These are phyloP conservation scores for Zygotorulaspora mrakii DNA, from an alignment of 1,139 yeast species.

Conservation along the genomic window DNA sequence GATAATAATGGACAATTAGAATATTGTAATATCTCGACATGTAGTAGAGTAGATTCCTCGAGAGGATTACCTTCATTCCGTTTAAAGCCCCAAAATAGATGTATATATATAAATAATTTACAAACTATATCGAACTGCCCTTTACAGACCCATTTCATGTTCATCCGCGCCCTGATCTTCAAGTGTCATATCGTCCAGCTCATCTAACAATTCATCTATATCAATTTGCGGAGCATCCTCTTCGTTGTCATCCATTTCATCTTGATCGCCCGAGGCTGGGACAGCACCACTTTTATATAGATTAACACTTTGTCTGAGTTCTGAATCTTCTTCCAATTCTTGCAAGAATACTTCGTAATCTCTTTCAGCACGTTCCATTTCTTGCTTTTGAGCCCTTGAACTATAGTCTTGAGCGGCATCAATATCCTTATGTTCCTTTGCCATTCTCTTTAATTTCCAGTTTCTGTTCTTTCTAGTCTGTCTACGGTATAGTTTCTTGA, in stretches of 20 bases:
- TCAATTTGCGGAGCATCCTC: slow-evolving; percentile 75
- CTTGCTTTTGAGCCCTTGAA: slow-evolving; percentile 78
- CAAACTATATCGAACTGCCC: background rate
- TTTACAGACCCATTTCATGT: slow-evolving; percentile 1
- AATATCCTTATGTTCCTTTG: slow-evolving; percentile 84
- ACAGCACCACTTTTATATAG: slow-evolving; percentile 64
- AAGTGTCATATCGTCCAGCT: slow-evolving; percentile 85
- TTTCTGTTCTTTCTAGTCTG: slow-evolving; percentile 71
- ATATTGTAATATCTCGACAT: too few relatives aligned
- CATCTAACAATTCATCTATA: slow-evolving; percentile 83
- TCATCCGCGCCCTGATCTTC: slow-evolving; percentile 39
- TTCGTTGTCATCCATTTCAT: slow-evolving; percentile 47
- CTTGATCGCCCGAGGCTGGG: slow-evolving; percentile 33
- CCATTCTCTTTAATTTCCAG: slow-evolving; percentile 99
- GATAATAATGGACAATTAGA: too few relatives aligned
- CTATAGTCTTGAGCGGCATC: slow-evolving; percentile 65
- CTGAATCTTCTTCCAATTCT: slow-evolving; percentile 95
- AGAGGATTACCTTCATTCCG: too few relatives aligned
- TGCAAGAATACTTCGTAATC: slow-evolving; percentile 95
- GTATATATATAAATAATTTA: background rate
- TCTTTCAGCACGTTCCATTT: slow-evolving; percentile 85
- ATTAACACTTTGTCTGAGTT: slow-evolving; percentile 85
- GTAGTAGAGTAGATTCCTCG: too few relatives aligned
- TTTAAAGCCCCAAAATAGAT: slow-evolving; percentile 1
- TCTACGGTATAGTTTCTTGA: slow-evolving; percentile 87